These are phyloP conservation scores for Ogataea hybrid DNA, from an alignment of 1,139 yeast species.

Conservation along the genomic window DNA sequence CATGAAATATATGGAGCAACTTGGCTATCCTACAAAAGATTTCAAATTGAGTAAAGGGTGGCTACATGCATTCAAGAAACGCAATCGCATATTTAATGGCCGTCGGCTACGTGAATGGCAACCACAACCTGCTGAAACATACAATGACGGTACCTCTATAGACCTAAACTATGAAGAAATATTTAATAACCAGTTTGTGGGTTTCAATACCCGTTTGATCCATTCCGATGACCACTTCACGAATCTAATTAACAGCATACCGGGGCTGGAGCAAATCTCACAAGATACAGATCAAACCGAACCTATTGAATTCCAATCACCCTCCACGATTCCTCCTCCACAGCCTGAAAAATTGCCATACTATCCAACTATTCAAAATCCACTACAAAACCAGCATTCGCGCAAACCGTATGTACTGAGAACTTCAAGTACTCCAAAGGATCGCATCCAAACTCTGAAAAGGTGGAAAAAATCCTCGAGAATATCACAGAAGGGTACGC, in stretches of 20 bases:
- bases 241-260: slow-evolving; percentile 13
- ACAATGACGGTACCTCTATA: background rate
- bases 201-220: slow-evolving; percentile 34
- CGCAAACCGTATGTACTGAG: slow-evolving; percentile 29
- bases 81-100: slow-evolving; percentile 27
- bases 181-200: slow-evolving; percentile 28
- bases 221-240: slow-evolving; percentile 33
- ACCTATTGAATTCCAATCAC: background rate
- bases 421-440: slow-evolving; percentile 61
- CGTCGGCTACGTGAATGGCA: slow-evolving; percentile 1
- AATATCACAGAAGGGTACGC: slow-evolving; percentile 58
- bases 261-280: slow-evolving; percentile 2
- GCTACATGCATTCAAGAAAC: slow-evolving; percentile 32
- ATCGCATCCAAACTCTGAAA: slow-evolving; percentile 66
- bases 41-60: slow-evolving; percentile 31
- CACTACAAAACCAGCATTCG: slow-evolving; percentile 18
- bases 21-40: slow-evolving; percentile 22
- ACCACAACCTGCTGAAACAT: background rate
- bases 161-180: slow-evolving; percentile 23
- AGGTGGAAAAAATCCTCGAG: slow-evolving; percentile 69
- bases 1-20: slow-evolving; percentile 19
- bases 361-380: slow-evolving; percentile 28
- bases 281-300: background rate
- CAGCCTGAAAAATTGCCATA: slow-evolving; percentile 18
- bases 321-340: background rate